Conservation (phyloP, 495 filamentous ascomycete genomes). For the Hypoxylon crocopeplum region DNA sequence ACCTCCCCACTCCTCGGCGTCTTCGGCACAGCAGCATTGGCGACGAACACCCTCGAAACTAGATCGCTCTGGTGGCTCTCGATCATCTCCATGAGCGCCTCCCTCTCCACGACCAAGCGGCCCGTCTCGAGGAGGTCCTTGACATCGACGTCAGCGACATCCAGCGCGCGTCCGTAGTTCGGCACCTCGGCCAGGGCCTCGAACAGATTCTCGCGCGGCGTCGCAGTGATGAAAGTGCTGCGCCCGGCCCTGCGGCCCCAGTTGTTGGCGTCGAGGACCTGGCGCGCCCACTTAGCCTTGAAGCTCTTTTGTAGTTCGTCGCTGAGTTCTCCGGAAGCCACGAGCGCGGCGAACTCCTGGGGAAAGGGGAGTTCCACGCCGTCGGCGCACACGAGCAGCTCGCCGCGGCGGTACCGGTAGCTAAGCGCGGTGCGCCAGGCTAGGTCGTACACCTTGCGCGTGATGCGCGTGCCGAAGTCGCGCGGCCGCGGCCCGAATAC, state of each 20-base stretch:
- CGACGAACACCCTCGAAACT: conserved; percentile 44
- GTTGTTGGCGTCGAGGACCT: conserved; percentile 72
- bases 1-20: conserved; percentile 23
- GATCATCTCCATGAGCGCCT: conserved; percentile 78
- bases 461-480: conserved; percentile 85
- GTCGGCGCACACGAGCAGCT: conserved; percentile 83
- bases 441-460: conserved; percentile 90
- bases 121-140: conserved; percentile 89
- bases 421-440: conserved; percentile 95
- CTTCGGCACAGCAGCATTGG: conserved; percentile 10
- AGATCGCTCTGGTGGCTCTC: conserved; percentile 79
- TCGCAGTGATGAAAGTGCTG: conserved; percentile 78
- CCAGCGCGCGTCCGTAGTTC: conserved; percentile 71
- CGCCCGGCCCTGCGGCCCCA: conserved; percentile 75
- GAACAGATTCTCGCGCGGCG: conserved; percentile 59
- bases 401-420: conserved; percentile 84
- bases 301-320: conserved; percentile 51
- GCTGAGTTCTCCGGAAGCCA: conserved; percentile 32
- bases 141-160: conserved; percentile 81
- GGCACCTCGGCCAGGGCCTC: conserved; percentile 64
- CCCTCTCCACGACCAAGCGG: conserved; percentile 84
- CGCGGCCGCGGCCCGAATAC: conserved; percentile 84
- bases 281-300: conserved; percentile 64
- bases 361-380: conserved; percentile 66
- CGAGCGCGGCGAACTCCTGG: conserved; percentile 44